Evolutionary conservation across 164 flowering plant genomes (phyloP).

Genomic region (Magnolia sinica): DNA sequence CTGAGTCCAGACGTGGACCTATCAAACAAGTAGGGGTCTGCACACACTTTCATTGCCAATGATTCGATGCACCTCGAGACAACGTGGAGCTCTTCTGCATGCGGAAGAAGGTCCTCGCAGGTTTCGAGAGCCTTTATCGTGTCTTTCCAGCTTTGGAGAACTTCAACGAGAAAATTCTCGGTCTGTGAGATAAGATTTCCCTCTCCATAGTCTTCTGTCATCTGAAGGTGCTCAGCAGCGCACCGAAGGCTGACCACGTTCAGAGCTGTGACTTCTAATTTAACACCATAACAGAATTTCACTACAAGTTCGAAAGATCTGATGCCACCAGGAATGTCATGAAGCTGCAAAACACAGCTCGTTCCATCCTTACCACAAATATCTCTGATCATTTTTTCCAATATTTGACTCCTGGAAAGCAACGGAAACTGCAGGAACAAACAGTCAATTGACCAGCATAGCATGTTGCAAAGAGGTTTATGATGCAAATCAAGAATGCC

Average conservation of each 20-base stretch:
- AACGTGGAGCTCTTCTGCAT: constrained; percentile 61
- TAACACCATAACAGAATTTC: constrained; percentile 70
- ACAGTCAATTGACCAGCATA: background rate
- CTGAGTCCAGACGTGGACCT: constrained; percentile 38
- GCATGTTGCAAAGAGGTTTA: background rate
- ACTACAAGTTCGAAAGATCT: constrained; percentile 53
- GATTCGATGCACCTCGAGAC: constrained; percentile 67
- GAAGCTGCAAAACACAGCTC: constrained; percentile 38
- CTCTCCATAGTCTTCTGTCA: constrained; percentile 66
- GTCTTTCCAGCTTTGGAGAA: constrained; percentile 56
- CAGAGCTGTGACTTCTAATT: constrained; percentile 51
- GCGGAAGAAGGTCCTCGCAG: constrained; percentile 57
- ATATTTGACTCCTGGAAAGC: constrained; percentile 54
- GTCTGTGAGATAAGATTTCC: constrained; percentile 54
- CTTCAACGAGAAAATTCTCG: constrained; percentile 51
- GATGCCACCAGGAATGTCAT: constrained; percentile 73
- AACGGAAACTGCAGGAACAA: constrained; percentile 53
- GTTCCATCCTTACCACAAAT: constrained; percentile 27
- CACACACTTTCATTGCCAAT: constrained; percentile 60
- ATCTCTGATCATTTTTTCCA: constrained; percentile 46
- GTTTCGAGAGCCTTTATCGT: constrained; percentile 54
- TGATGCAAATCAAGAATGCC: background rate
- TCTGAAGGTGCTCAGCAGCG: constrained; percentile 65
- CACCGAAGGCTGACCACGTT: constrained; percentile 62
- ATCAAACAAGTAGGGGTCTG: constrained; percentile 47